Evolutionary conservation across 129 eudicot genomes (phyloP).

Genomic region (Artemisia annua): DNA sequence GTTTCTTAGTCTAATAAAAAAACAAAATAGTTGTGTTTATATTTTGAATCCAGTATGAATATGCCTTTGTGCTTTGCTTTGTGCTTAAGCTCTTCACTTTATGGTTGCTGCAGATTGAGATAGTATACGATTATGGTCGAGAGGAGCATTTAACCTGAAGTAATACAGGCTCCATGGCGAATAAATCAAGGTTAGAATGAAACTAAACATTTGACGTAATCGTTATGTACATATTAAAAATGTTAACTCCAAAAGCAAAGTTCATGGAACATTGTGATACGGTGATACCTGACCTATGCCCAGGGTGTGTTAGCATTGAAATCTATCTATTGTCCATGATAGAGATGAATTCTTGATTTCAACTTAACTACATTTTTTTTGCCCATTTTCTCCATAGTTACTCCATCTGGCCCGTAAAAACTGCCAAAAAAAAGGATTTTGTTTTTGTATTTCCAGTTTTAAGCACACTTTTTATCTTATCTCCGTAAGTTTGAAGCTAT

Average conservation of each 20-base stretch:
- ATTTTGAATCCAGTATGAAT: not conserved
- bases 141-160: constrained; percentile 54
- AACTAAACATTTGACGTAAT: not conserved
- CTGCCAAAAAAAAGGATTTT: not conserved
- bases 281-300: not conserved
- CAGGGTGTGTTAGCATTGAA: not conserved
- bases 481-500: not conserved
- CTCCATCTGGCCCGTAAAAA: not conserved
- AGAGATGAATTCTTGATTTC: constrained; percentile 6
- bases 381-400: not conserved
- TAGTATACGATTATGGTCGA: constrained; percentile 70
- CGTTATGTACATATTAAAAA: not conserved
- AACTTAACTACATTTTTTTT: not conserved
- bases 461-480: not conserved
- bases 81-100: constrained; percentile 18
- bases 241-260: constrained; percentile 4
- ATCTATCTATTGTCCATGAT: not conserved
- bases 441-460: not conserved
- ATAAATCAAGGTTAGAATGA: constrained; percentile 53
- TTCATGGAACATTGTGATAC: not conserved
- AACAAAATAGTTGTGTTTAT: no score
- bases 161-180: constrained; percentile 21
- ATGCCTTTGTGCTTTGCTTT: constrained; percentile 17
- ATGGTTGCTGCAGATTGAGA: constrained; percentile 77
- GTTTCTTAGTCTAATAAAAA: not conserved